Conservation (phyloP, 345 rosid genomes). For the Salix brachista region DNA sequence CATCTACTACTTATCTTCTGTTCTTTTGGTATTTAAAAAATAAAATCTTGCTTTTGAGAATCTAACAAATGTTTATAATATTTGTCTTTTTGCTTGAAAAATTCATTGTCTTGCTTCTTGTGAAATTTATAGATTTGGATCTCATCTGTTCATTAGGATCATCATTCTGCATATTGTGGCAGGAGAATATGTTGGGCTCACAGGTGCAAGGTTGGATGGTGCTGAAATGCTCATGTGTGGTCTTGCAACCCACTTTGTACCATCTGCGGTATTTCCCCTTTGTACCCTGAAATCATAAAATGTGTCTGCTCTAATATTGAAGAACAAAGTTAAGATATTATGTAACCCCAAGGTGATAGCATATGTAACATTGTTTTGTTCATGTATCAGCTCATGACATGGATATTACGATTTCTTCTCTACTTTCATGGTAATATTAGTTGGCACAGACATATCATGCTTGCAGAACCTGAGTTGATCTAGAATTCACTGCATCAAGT, state of each 20-base stretch:
- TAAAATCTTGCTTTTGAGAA: too few relatives aligned
- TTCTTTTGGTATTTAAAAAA: too few relatives aligned
- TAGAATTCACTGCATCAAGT: neutral
- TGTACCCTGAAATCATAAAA: neutral
- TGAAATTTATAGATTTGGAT: neutral
- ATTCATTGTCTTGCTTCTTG: neutral
- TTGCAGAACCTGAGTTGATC: neutral
- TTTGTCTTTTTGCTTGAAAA: too few relatives aligned
- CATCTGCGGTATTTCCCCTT: slow-evolving; percentile 47
- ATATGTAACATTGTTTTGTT: neutral
- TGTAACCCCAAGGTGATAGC: neutral
- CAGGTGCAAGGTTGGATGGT: slow-evolving; percentile 76
- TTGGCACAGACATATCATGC: neutral
- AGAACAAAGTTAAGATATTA: too few relatives aligned
- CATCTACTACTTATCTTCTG: too few relatives aligned
- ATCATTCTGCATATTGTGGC: neutral
- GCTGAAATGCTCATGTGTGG: slow-evolving; percentile 87
- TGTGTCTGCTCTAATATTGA: neutral
- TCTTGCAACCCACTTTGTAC: slow-evolving; percentile 84
- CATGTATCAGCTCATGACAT: neutral
- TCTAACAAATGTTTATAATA: too few relatives aligned
- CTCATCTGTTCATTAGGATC: neutral
- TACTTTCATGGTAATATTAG: too few relatives aligned
- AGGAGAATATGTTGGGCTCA: slow-evolving; percentile 82
- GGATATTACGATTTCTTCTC: neutral